These are phyloP conservation scores for Debaryomycetaceae sp. DNA, from an alignment of 1,139 yeast genomes.

Conservation along the genomic window DNA sequence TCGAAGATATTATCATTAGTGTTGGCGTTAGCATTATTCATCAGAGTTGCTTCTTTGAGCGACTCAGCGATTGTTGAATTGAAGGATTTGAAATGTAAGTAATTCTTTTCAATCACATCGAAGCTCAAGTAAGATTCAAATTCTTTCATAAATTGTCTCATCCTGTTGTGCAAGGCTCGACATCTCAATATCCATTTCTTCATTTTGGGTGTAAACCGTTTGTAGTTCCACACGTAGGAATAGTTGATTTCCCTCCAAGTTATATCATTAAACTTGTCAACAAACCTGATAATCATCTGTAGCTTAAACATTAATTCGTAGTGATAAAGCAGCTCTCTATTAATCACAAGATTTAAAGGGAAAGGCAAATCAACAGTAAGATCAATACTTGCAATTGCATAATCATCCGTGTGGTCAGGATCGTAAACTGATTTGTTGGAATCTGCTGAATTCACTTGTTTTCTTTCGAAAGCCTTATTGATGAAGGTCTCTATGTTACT, in stretches of 20 bases:
- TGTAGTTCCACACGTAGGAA: slow-evolving; percentile 64
- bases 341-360: slow-evolving; percentile 75
- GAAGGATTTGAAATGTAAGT: slow-evolving; percentile 34
- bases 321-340: slow-evolving; percentile 68
- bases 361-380: slow-evolving; percentile 74
- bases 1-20: slow-evolving; percentile 5
- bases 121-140: slow-evolving; percentile 54
- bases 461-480: slow-evolving; percentile 33
- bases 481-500: slow-evolving; percentile 34
- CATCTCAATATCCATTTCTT: slow-evolving; percentile 58
- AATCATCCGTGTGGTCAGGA: slow-evolving; percentile 44
- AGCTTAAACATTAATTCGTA: slow-evolving; percentile 81
- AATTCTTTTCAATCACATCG: slow-evolving; percentile 61
- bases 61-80: slow-evolving; percentile 16
- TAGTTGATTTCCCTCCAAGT: slow-evolving; percentile 75
- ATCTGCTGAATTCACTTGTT: slow-evolving; percentile 14
- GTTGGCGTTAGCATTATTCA: slow-evolving; percentile 5
- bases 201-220: slow-evolving; percentile 36
- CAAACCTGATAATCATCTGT: slow-evolving; percentile 57
- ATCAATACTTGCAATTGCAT: slow-evolving; percentile 45
- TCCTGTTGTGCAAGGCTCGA: slow-evolving; percentile 55
- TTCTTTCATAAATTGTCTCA: slow-evolving; percentile 58
- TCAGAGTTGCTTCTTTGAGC: slow-evolving; percentile 13
- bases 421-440: slow-evolving; percentile 22
- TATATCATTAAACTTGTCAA: slow-evolving; percentile 55